Base-by-base conservation (phyloP, 176 grass and related monocot species). In the Carex myosuroides region DNA sequence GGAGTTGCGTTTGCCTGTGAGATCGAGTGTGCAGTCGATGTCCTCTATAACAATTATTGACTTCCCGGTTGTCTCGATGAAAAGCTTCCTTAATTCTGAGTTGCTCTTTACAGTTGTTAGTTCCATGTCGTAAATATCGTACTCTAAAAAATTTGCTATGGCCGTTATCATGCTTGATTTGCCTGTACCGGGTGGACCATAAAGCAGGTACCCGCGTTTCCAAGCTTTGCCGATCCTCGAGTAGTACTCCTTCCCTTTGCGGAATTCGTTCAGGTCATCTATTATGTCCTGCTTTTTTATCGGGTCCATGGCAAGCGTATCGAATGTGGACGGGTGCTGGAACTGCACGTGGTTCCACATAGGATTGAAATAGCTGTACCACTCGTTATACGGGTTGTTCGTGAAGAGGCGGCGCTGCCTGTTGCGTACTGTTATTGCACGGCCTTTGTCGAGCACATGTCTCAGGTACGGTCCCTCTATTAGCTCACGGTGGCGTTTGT, bases 31-130 rank as follows among this genome's bases (percentile, higher is more conserved):
- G 69, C 86, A 88, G 24, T 88, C 86, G 8, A 88, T 88, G 58
- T 88, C 86, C 44, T 84, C 86, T 58, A 88, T 84, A n/a, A 88
- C 86, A 54, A 88, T 84, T 10, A 88, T 79, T 1, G 86, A 88
- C 59, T 84, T 88, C 13, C 80, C 42, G 16, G 70, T 84, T 4
- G 81, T 88, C 41, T 88, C 70, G 2, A 84, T 88, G 69, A 88
- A 87, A 12, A 87, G 86, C 68, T 69, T 87, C 80, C 86, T 62
- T 32, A 87, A 74, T 62, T 87, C 86, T 0, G 68, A 58, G 80
- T 88, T 88, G 70, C 82, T 68, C 64, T 78, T 78, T 16, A 88
- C 81, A 9, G 86, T 37, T 13, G 86, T 88, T 17, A 88, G 55
- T 54, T 88, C 86, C 55, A 88, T 20, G 42, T 88, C 81, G 24